A percentile compares a stretch with the other conserved stretches of the same genome.
Conservation (phyloP, 768 basidiomycete genomes). For the Gloeostereum incarnatum region DNA sequence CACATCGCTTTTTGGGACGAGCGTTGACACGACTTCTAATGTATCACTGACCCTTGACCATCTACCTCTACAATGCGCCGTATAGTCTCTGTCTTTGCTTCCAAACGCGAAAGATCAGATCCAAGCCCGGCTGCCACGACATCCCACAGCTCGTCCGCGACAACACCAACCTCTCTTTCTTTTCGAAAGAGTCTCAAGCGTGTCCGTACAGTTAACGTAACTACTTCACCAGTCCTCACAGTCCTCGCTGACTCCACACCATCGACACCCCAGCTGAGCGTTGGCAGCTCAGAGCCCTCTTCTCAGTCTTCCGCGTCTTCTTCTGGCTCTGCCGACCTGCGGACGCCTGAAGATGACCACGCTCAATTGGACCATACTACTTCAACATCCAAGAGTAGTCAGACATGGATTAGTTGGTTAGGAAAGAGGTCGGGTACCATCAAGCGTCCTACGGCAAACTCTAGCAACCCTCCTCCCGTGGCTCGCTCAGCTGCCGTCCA, state of each 20-base stretch:
- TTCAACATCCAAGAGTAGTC: conserved; percentile 29
- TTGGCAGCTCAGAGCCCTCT: conserved; percentile 20
- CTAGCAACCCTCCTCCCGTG: conserved; percentile 13
- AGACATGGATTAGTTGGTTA: conserved; percentile 54
- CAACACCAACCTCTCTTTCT: conserved; percentile 16
- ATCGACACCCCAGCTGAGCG: conserved; percentile 23
- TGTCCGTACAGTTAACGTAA: conserved; percentile 4
- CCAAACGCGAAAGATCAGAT: conserved; percentile 28
- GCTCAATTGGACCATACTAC: no score
- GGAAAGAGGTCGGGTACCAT: conserved; percentile 23
- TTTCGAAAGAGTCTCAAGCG: conserved; percentile 8
- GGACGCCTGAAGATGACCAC: conserved; percentile 53
- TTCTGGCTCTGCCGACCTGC: conserved; percentile 46
- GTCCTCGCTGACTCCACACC: conserved; percentile 10
- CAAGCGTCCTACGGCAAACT: conserved; percentile 15
- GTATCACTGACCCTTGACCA: background rate
- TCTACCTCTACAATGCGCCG: conserved; percentile 41
- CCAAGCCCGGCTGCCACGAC: conserved; percentile 21
- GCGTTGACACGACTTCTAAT: no score
- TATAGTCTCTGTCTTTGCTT: conserved; percentile 48
- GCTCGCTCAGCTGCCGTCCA: conserved; percentile 11
- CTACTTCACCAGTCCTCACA: background rate
- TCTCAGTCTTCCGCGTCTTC: conserved; percentile 51
- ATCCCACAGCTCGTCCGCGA: conserved; percentile 8
- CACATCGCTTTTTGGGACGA: no score